Conservation (phyloP, 2,329 filamentous ascomycete species). For the Diaporthe aspalathi region DNA sequence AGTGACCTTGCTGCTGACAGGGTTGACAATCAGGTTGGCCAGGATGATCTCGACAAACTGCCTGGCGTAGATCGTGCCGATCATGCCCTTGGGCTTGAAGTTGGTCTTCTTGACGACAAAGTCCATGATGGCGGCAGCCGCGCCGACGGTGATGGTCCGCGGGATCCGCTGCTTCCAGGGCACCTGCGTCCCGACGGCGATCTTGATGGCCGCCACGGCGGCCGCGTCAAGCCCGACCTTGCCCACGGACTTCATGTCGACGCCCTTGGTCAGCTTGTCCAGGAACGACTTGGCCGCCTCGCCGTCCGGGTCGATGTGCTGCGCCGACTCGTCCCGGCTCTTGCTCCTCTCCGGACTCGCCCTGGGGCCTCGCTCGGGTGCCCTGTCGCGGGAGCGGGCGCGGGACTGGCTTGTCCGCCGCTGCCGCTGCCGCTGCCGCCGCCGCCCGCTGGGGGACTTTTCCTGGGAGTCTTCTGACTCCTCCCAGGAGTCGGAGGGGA, state of each 20-base stretch:
- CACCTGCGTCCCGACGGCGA: slow-evolving; percentile 36
- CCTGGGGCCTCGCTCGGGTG: not conserved
- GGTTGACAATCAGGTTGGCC: slow-evolving; percentile 37
- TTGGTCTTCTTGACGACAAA: slow-evolving; percentile 36
- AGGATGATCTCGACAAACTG: slow-evolving; percentile 36
- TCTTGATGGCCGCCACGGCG: slow-evolving; percentile 38
- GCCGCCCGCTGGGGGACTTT: not conserved
- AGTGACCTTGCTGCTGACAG: slow-evolving; percentile 33
- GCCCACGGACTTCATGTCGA: slow-evolving; percentile 35
- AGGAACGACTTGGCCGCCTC: slow-evolving; percentile 34
- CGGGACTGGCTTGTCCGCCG: not conserved
- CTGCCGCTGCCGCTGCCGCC: not conserved
- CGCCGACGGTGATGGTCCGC: slow-evolving; percentile 31
- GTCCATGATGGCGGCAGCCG: slow-evolving; percentile 36
- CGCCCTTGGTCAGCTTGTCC: slow-evolving; percentile 31
- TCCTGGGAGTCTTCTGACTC: not conserved
- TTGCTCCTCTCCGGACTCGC: not conserved
- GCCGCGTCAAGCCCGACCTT: slow-evolving; percentile 37
- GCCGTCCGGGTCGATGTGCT: slow-evolving; percentile 30
- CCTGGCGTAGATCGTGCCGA: slow-evolving; percentile 36
- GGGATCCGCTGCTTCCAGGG: slow-evolving; percentile 39
- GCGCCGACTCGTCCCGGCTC: slow-evolving; percentile 17
- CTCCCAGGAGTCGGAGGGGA: slow-evolving; percentile 33
- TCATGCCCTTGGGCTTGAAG: slow-evolving; percentile 35
- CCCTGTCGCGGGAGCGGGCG: not conserved